These are phyloP conservation scores for Tylopilus felleus DNA, from an alignment of 768 basidiomycete species.

Conservation along the genomic window DNA sequence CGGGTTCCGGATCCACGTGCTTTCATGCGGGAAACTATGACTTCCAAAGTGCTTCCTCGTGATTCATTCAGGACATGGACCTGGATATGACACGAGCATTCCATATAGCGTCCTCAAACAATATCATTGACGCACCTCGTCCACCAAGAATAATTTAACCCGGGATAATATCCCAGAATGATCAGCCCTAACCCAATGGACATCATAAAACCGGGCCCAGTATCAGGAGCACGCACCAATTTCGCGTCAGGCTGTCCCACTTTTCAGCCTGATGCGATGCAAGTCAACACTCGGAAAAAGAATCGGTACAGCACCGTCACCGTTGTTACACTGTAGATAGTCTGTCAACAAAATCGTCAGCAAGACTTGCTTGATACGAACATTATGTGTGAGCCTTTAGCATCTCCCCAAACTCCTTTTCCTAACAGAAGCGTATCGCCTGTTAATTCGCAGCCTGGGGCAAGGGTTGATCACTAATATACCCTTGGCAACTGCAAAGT, in stretches of 20 bases:
- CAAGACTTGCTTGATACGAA: constrained; percentile 31
- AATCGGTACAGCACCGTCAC: constrained; percentile 36
- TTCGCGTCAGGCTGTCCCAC: constrained; percentile 91
- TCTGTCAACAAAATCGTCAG: constrained; percentile 1
- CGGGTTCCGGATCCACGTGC: constrained; percentile 64
- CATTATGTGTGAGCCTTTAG: constrained; percentile 79
- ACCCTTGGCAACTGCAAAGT: background rate
- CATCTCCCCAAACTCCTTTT: constrained; percentile 65
- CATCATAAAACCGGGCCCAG: background rate
- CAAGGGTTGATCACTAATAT: background rate
- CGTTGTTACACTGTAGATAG: constrained; percentile 62
- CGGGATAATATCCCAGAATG: constrained; percentile 66
- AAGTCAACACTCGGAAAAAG: background rate
- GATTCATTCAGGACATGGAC: constrained; percentile 90
- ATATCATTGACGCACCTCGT: constrained; percentile 56
- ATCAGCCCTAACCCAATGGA: constrained; percentile 44
- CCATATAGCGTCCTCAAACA: background rate
- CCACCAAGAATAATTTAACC: constrained; percentile 82
- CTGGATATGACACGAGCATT: constrained; percentile 35
- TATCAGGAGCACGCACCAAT: constrained; percentile 60
- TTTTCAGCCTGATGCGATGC: constrained; percentile 73
- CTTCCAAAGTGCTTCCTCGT: constrained; percentile 91
- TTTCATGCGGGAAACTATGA: constrained; percentile 93
- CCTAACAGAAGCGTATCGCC: constrained; percentile 81
- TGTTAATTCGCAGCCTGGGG: constrained; percentile 80